phyloP scores from a whole-genome alignment of 2,329 filamentous ascomycete species.

The Alternaria novae-zelandiae region DNA sequence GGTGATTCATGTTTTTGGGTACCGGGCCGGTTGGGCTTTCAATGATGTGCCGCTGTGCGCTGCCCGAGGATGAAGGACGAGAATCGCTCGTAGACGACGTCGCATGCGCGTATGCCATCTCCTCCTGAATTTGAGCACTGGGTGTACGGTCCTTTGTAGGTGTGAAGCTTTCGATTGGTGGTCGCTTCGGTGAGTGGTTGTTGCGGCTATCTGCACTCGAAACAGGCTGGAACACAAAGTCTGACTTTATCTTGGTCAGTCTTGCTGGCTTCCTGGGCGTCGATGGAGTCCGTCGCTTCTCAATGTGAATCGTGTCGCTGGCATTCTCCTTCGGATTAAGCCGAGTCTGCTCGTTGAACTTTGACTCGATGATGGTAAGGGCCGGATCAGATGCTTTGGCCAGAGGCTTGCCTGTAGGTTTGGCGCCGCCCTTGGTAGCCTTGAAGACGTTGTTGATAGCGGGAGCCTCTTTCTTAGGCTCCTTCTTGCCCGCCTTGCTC shows the following conservation, averaged over 20 bases:
- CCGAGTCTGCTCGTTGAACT: conserved; percentile 10
- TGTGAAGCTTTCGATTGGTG: conserved; percentile 39
- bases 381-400: conserved; percentile 12
- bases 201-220: conserved; percentile 39
- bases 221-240: conserved; percentile 33
- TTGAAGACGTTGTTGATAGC: conserved; percentile 41
- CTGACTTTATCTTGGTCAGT: conserved; percentile 34
- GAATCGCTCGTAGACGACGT: conserved; percentile 26
- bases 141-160: conserved; percentile 37
- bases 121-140: conserved; percentile 35
- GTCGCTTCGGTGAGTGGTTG: conserved; percentile 39
- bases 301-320: conserved; percentile 16
- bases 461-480: conserved; percentile 27
- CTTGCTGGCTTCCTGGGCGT: conserved; percentile 23
- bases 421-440: conserved; percentile 32
- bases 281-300: conserved; percentile 19
- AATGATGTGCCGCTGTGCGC: conserved; percentile 33
- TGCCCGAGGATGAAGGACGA: conserved; percentile 30
- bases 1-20: conserved; percentile 28
- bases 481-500: conserved; percentile 32
- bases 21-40: conserved; percentile 28
- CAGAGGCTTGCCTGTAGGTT: conserved; percentile 17
- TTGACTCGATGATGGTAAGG: conserved; percentile 11
- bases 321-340: conserved; percentile 21
- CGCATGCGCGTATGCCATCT: conserved; percentile 16